Base-by-base conservation (phyloP, 176 grass and related monocot genomes). In the Triticum dicoccoides region DNA sequence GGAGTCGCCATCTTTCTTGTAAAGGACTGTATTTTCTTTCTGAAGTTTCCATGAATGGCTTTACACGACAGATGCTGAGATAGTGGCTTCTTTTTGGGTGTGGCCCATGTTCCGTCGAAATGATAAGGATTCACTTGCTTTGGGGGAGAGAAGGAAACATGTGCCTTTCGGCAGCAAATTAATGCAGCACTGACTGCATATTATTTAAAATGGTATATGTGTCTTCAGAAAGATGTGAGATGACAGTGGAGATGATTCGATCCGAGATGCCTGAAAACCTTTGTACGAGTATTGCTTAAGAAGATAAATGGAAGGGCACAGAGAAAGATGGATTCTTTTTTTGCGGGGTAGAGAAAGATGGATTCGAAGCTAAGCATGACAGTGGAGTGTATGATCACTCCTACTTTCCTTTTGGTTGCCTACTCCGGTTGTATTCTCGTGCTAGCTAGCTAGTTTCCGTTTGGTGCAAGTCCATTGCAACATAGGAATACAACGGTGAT, bases 121-220 rank as follows among this genome's bases (percentile, higher is more conserved):
- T 56, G 70, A 87, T 76, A 76, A 76, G 78, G 86, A 68, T 76
- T 76, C 35, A 61, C 15, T 80, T 82, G 59, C 86, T 87, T 52
- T 56, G 15, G 33, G 21, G 8, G 15, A 25, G 20, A 14, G 78
- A 29, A 49, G 61, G 23, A 82, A 69, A 69, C 15, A 52, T 23
- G 39, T 51, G 59, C 82, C 42, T 76, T 76, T 67, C 8, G 83
- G 73, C 20, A 66, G 64, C 9, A 76, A 32, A 30, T 49, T 51
- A 5, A 68, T 68, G 83, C 44, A 54, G 9, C 83, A 58, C 30
- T 32, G 63, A 27, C 42, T 30, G 18, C 64, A 76, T 34, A 51
- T 11, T 1, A 69, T 81, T 18, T 54, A 54, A 54, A 58, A 12
- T 69, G 27, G 27, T 49, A n/a, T 52, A 27, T 69, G 21, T 41